Percentiles rank a stretch among this genome's conserved stretches.
Conservation (phyloP, 352 stramenopile species). For the Pythium angustatum region DNA sequence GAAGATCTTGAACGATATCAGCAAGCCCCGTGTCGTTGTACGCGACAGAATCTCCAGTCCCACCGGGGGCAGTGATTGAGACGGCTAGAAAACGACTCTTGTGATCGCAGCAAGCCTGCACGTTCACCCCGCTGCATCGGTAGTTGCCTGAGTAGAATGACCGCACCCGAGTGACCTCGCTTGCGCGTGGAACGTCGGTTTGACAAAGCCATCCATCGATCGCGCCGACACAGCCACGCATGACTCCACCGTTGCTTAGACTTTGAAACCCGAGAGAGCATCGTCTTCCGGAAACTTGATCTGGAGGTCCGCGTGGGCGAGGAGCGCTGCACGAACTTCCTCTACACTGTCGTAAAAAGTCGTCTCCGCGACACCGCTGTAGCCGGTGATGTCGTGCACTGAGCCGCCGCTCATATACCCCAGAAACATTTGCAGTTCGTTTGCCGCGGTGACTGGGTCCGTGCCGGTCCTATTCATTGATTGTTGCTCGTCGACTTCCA, state of each 20-base stretch:
- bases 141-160: conserved; percentile 18
- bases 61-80: neutral
- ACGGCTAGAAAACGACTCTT: conserved; percentile 1
- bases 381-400: conserved; percentile 6
- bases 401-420: conserved; percentile 8
- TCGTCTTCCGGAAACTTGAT: conserved; percentile 7
- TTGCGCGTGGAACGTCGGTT: neutral
- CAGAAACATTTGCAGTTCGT: neutral
- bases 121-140: conserved; percentile 7
- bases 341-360: conserved; percentile 8
- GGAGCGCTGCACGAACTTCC: neutral
- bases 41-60: conserved; percentile 7
- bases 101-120: conserved; percentile 18
- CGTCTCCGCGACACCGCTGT: conserved; percentile 3
- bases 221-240: conserved; percentile 10
- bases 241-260: conserved; percentile 1
- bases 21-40: neutral
- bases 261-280: neutral
- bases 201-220: conserved; percentile 14
- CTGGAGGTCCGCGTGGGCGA: conserved; percentile 5
- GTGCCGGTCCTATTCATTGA: neutral
- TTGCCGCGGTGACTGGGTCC: neutral
- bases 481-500: conserved; percentile 11
- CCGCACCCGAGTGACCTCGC: neutral
- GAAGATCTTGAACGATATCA: neutral